Percentiles rank a stretch among this genome's conserved stretches.
phyloP scores from a whole-genome alignment of 1,284 basidiomycete genomes.

The Ceratobasidium papillatum region DNA sequence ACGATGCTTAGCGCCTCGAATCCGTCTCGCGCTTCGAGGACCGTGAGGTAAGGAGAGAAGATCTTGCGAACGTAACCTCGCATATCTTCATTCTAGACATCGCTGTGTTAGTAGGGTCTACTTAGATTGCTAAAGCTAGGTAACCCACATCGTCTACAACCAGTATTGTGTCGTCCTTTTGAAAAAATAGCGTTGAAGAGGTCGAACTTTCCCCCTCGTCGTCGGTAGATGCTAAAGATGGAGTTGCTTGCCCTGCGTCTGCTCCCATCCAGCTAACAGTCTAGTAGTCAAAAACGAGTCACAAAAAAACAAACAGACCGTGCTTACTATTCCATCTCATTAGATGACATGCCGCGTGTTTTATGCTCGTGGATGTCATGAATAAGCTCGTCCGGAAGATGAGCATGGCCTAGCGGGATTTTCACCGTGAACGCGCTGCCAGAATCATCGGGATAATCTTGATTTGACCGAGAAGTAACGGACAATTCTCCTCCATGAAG shows the following conservation, averaged over 20 bases:
- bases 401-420: conserved; percentile 20
- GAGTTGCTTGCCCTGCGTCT: conserved; percentile 43
- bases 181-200: conserved; percentile 45
- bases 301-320: not conserved
- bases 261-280: conserved; percentile 47
- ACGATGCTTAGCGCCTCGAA: conserved; percentile 10
- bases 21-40: conserved; percentile 27
- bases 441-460: not conserved
- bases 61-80: conserved; percentile 45
- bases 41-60: conserved; percentile 41
- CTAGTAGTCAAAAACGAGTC: not conserved
- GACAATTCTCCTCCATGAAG: conserved; percentile 48
- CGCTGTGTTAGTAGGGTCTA: not conserved
- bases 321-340: conserved; percentile 27
- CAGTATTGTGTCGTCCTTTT: conserved; percentile 47
- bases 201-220: conserved; percentile 45
- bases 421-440: conserved; percentile 19
- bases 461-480: conserved; percentile 2
- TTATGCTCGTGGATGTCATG: conserved; percentile 41
- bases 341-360: conserved; percentile 24
- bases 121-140: not conserved
- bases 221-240: conserved; percentile 41
- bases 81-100: conserved; percentile 32
- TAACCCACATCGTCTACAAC: conserved; percentile 41
- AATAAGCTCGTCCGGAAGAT: conserved; percentile 47